A percentile compares a stretch with the other conserved stretches of the same genome.
phyloP scores from a whole-genome alignment of 768 basidiomycete genomes.

The Suillus cothurnatus region DNA sequence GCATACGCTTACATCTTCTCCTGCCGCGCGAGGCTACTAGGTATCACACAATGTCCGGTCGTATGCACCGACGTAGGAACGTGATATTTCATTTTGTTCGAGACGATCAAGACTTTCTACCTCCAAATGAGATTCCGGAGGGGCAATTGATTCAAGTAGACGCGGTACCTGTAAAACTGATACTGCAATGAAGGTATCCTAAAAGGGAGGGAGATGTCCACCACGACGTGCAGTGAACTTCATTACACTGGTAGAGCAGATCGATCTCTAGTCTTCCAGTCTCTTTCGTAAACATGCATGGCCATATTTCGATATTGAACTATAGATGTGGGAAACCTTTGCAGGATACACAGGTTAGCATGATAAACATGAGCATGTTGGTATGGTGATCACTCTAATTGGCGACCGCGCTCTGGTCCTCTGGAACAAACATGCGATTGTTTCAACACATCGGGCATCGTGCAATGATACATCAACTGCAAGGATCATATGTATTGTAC shows the following conservation, averaged over 20 bases:
- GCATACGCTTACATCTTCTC: too few relatives aligned
- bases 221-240: background rate
- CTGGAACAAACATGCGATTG: background rate
- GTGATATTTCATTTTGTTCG: too few relatives aligned
- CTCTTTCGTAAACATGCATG: background rate
- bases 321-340: background rate
- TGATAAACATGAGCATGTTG: background rate
- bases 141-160: background rate
- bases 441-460: background rate
- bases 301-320: background rate
- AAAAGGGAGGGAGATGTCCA: background rate
- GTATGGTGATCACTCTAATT: background rate
- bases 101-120: too few relatives aligned
- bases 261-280: background rate
- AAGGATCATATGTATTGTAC: background rate
- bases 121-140: background rate
- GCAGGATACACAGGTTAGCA: background rate
- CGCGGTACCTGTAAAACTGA: background rate
- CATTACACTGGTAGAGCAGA: too few relatives aligned
- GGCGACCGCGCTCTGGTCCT: background rate
- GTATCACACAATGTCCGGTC: too few relatives aligned
- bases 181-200: background rate
- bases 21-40: too few relatives aligned
- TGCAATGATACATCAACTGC: background rate
- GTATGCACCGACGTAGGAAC: too few relatives aligned